These are phyloP conservation scores for Isatis tinctoria DNA, from an alignment of 345 rosid species.

Conservation along the genomic window DNA sequence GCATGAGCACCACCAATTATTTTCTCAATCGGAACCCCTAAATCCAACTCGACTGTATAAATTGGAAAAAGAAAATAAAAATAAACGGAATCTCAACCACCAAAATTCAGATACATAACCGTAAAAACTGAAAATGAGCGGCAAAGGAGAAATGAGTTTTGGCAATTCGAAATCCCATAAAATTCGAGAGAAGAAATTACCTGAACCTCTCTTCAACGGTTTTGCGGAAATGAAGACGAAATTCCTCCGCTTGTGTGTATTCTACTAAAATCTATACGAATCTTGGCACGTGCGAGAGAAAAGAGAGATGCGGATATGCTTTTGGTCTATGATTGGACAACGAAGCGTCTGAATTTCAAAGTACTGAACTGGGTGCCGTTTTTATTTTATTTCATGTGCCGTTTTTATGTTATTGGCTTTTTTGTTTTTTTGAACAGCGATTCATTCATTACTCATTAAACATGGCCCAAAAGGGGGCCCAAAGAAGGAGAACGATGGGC, in stretches of 20 bases:
- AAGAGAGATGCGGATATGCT: conserved; percentile 29
- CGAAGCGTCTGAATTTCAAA: not conserved
- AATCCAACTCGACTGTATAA: not conserved
- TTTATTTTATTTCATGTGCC: conserved; percentile 8
- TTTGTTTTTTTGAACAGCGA: too few species aligned
- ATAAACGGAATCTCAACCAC: not conserved
- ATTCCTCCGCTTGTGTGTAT: not conserved
- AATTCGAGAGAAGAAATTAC: conserved; percentile 4
- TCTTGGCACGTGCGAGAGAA: conserved; percentile 29
- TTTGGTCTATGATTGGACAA: not conserved
- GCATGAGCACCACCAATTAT: not conserved
- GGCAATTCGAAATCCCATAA: not conserved
- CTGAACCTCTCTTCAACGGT: not conserved
- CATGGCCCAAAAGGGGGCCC: too few species aligned
- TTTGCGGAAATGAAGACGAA: conserved; percentile 9
- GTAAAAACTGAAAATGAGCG: not conserved
- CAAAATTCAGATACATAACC: not conserved
- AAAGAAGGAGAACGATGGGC: too few species aligned
- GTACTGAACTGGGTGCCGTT: conserved; percentile 4
- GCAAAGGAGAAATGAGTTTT: not conserved
- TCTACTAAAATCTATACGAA: not conserved
- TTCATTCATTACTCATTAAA: too few species aligned
- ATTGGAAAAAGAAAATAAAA: not conserved
- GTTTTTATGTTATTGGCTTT: too few species aligned
- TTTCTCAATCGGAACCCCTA: not conserved